Base-by-base conservation (phyloP, 2,329 filamentous ascomycete species). In the Fusarium nisikadoi region DNA sequence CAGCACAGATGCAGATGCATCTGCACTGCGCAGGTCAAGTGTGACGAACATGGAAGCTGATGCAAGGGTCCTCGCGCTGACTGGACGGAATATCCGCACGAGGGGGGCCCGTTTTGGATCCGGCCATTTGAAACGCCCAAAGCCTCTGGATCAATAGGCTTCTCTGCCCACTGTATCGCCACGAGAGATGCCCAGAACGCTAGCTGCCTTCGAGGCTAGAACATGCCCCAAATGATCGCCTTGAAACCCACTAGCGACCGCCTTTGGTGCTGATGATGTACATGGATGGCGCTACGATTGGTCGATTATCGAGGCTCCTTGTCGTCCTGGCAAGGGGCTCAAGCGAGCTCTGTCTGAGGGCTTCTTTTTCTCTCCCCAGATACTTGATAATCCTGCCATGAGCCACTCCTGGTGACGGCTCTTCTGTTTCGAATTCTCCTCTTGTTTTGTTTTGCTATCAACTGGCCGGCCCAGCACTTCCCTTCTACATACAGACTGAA, bases 401-500 rank as follows among this genome's bases (percentile, higher is more conserved):
- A 52, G 70, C 75, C 75, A 56, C 75, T 76, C 70, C 52, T 58
- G 57, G 59, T 65, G 73, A 75, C 62, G 61, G 54, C 55, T 61
- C 38, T 68, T 72, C 54, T 43, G 74, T 76, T 76, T 76, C 73
- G 66, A 61, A 62, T 74, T 65, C 56, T 74, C 25, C 47, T 62
- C 62, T 74, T 61, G 42, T 45, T 64, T 73, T 69, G 69, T 68
- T 65, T 72, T 61, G 36, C 59, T 59, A 52, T 57, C 47, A 64
- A 67, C 74, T 76, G 74, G 74, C 74, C 61, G 74, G 74, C 33
- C 73, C 74, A 76, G 72, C 45, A 41, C 49, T 70, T 46, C 58
- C 60, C 39, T 73, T 67, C 64, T 68, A 43, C 47, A 29, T 56
- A 31, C 45, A 52, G 41, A 59, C 49, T 64, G 47, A 55, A 60